A percentile compares a stretch with the other conserved stretches of the same genome.
Evolutionary conservation across 1,284 basidiomycete species (phyloP).

Genomic region (Anthracocystis setariae): DNA sequence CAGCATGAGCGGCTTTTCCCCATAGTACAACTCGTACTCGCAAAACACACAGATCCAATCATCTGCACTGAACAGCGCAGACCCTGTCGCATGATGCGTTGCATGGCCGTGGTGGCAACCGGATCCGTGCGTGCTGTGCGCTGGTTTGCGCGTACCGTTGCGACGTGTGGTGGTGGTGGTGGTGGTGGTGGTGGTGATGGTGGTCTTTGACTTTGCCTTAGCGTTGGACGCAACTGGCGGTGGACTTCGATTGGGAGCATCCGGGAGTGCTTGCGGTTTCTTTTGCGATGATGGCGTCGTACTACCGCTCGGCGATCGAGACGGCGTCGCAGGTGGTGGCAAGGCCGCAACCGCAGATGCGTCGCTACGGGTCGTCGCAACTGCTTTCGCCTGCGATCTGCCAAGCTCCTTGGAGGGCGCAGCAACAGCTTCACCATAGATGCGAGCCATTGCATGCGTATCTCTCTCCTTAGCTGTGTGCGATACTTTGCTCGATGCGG

Average conservation of each 20-base stretch:
- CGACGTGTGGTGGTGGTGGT: slow-evolving; percentile 13
- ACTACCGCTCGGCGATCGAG: not conserved
- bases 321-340: not conserved
- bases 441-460: slow-evolving; percentile 1
- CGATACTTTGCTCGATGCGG: slow-evolving; percentile 18
- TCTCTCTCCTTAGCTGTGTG: slow-evolving; percentile 1
- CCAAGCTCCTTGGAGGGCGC: not conserved
- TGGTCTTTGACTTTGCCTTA: slow-evolving; percentile 4
- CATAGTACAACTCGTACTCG: slow-evolving; percentile 68
- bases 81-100: slow-evolving; percentile 18
- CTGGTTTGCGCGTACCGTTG: slow-evolving; percentile 47
- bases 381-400: not conserved
- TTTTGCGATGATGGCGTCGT: slow-evolving; percentile 6
- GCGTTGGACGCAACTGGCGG: not conserved
- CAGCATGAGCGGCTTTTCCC: slow-evolving; percentile 59
- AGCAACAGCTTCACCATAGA: slow-evolving; percentile 3
- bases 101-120: slow-evolving; percentile 22
- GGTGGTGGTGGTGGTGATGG: too few species aligned
- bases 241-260: not conserved
- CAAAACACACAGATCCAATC: slow-evolving; percentile 68
- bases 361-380: not conserved
- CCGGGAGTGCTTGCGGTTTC: not conserved
- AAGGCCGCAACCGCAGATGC: not conserved
- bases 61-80: slow-evolving; percentile 41
- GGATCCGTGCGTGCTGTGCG: slow-evolving; percentile 42